These are phyloP conservation scores for Pseudogymnoascus sp. DNA, from an alignment of 2,329 filamentous ascomycete genomes.

Conservation along the genomic window DNA sequence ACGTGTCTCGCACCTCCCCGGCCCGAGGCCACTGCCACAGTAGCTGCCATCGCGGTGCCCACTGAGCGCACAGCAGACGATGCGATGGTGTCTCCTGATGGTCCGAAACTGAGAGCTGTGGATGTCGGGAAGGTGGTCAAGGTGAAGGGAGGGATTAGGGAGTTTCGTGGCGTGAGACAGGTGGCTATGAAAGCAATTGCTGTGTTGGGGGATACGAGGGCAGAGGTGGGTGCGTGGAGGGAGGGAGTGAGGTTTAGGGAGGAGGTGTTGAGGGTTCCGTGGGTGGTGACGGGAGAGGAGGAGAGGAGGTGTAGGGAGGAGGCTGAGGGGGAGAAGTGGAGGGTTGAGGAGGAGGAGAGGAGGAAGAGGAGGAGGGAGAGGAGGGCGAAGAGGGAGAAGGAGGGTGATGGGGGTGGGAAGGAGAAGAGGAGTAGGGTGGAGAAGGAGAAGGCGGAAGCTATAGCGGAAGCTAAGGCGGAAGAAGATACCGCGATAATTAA, in stretches of 20 bases:
- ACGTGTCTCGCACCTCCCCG: conserved; percentile 19
- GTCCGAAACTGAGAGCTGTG: conserved; percentile 27
- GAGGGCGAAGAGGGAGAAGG: conserved; percentile 22
- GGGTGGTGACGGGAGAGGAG: conserved; percentile 45
- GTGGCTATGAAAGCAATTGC: conserved; percentile 45
- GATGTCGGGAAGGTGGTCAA: conserved; percentile 50
- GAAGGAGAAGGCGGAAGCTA: conserved; percentile 8
- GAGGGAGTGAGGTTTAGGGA: conserved; percentile 43
- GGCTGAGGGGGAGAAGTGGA: conserved; percentile 12
- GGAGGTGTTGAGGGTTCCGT: conserved; percentile 45
- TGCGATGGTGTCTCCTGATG: conserved; percentile 35
- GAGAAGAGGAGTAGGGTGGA: conserved; percentile 24
- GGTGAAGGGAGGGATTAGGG: conserved; percentile 45
- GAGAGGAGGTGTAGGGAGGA: conserved; percentile 39
- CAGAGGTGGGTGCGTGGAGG: conserved; percentile 54
- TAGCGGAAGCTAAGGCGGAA: conserved; percentile 9
- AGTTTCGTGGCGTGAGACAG: conserved; percentile 43
- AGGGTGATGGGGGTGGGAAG: conserved; percentile 14
- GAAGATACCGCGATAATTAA: not conserved
- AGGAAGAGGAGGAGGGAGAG: conserved; percentile 16
- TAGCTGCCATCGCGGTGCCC: not conserved
- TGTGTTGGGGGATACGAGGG: conserved; percentile 43
- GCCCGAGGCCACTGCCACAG: not conserved
- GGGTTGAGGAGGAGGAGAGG: conserved; percentile 12
- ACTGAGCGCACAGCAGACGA: conserved; percentile 16